Evolutionary conservation across 306 rosid species (phyloP).

Genomic region (Quercus aquifolioides): DNA sequence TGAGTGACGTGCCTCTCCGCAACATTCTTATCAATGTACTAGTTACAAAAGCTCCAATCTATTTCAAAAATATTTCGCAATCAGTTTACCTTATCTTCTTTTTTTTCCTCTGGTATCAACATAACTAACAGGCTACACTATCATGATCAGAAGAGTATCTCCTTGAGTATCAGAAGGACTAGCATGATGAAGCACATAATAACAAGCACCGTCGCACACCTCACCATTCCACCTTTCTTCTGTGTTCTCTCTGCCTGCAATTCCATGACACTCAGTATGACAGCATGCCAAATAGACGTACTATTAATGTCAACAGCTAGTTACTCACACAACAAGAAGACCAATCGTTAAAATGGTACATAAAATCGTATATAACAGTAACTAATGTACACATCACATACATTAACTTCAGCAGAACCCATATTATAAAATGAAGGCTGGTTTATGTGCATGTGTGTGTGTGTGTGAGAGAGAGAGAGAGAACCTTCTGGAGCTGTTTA

Average conservation of each 20-base stretch:
- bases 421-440: neutral
- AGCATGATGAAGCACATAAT: conserved; percentile 77
- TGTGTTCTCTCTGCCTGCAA: conserved; percentile 82
- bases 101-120: neutral
- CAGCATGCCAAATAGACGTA: neutral
- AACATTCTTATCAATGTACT: neutral
- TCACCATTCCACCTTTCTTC: conserved; percentile 75
- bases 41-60: neutral
- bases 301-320: neutral
- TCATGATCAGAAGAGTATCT: conserved; percentile 41
- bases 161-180: conserved; percentile 64
- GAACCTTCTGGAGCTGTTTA: conserved; percentile 72
- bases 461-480: neutral
- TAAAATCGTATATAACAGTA: no score
- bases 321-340: neutral
- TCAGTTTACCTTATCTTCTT: no score
- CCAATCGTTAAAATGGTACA: no score
- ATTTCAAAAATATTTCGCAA: neutral
- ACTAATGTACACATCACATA: neutral
- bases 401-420: neutral
- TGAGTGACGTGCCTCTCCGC: neutral
- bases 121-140: neutral
- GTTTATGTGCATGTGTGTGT: neutral
- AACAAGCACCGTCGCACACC: conserved; percentile 70
- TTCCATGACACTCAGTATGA: conserved; percentile 1